Evolutionary conservation across 805 yeast genomes (phyloP).

Genomic region (Barnettozyma salicaria): DNA sequence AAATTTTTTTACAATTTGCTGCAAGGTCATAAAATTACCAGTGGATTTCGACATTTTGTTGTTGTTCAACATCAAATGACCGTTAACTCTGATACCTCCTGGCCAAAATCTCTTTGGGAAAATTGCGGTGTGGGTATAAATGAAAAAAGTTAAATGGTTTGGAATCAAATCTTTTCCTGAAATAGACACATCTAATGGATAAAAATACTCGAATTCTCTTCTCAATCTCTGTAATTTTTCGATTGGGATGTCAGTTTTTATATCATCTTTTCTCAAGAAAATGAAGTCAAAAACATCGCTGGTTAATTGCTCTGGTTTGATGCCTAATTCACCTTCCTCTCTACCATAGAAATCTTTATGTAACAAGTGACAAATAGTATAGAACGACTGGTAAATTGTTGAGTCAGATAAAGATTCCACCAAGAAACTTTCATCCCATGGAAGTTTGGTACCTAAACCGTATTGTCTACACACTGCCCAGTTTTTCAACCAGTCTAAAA

Average conservation of each 20-base stretch:
- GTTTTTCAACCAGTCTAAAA: slow-evolving; percentile 90
- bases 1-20: slow-evolving; percentile 76
- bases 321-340: slow-evolving; percentile 63
- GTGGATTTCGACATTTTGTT: slow-evolving; percentile 98
- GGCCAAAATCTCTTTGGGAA: slow-evolving; percentile 95
- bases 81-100: slow-evolving; percentile 86
- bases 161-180: slow-evolving; percentile 97
- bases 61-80: slow-evolving; percentile 91
- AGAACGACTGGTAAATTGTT: slow-evolving; percentile 91
- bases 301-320: slow-evolving; percentile 79
- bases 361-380: slow-evolving; percentile 80
- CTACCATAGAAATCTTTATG: slow-evolving; percentile 85
- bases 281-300: slow-evolving; percentile 91
- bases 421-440: slow-evolving; percentile 93
- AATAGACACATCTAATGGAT: slow-evolving; percentile 86
- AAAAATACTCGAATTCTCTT: slow-evolving; percentile 94
- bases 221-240: slow-evolving; percentile 68
- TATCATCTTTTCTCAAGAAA: slow-evolving; percentile 62
- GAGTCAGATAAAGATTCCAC: slow-evolving; percentile 96
- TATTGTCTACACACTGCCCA: slow-evolving; percentile 98
- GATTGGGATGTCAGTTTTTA: slow-evolving; percentile 52
- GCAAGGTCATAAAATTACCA: slow-evolving; percentile 91
- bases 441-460: slow-evolving; percentile 90
- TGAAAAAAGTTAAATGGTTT: slow-evolving; percentile 93
- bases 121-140: slow-evolving; percentile 86